Conservation (phyloP, 2,329 filamentous ascomycete species). For the Pseudocercospora cruenta region DNA sequence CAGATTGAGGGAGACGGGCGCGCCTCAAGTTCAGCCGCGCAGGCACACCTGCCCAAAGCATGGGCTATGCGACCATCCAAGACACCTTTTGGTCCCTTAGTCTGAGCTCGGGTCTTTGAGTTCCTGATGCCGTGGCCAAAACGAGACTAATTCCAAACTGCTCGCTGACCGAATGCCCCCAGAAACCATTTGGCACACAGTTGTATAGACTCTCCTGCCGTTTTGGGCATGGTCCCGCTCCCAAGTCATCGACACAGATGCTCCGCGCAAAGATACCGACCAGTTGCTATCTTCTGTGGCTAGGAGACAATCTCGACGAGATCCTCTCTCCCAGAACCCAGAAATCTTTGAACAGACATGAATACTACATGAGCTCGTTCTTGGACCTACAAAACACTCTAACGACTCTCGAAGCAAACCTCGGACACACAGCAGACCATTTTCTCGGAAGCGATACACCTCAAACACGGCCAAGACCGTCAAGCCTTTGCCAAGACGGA, state of each 20-base stretch:
- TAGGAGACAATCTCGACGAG: too few relatives aligned
- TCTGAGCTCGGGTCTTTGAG: background rate
- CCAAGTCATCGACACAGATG: too few relatives aligned
- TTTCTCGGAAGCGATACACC: background rate
- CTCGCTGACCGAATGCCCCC: background rate
- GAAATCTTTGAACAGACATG: too few relatives aligned
- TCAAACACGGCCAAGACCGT: background rate
- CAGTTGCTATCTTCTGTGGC: too few relatives aligned
- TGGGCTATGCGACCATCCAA: too few relatives aligned
- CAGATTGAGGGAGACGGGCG: too few relatives aligned
- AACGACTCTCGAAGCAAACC: background rate
- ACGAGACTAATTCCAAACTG: background rate
- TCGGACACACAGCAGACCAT: background rate
- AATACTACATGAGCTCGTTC: background rate
- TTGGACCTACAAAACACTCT: background rate
- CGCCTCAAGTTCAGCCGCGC: too few relatives aligned
- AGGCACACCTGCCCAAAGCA: too few relatives aligned
- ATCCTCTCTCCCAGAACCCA: too few relatives aligned
- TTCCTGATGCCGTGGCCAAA: background rate
- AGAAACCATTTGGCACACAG: background rate
- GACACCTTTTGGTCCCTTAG: background rate
- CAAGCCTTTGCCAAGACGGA: conserved; percentile 3
- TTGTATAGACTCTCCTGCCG: background rate
- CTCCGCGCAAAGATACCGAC: too few relatives aligned
- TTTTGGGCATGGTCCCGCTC: background rate